phyloP scores from a whole-genome alignment of 257 asterid species.

The Ehretia macrophylla region DNA sequence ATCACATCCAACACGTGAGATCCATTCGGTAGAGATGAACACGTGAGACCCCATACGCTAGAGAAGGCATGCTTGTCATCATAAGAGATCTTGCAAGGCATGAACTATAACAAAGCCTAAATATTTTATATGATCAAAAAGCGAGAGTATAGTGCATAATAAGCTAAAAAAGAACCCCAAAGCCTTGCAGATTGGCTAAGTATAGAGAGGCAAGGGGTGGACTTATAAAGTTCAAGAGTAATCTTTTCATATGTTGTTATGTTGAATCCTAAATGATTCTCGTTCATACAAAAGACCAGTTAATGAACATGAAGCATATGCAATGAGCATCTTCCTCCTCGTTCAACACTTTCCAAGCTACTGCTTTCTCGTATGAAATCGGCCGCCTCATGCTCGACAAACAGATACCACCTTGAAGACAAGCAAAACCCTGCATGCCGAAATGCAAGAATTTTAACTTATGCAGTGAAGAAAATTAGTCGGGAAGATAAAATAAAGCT shows the following conservation, averaged over 20 bases:
- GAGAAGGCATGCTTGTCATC: no score
- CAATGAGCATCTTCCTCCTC: constrained; percentile 85
- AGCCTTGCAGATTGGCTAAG: no score
- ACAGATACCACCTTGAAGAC: constrained; percentile 46
- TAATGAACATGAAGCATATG: constrained; percentile 76
- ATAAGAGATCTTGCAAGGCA: no score
- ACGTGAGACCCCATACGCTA: no score
- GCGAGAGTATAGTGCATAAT: no score
- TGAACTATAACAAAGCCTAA: no score
- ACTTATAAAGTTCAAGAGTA: not conserved
- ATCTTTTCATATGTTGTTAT: constrained; percentile 10
- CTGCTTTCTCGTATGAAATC: constrained; percentile 43
- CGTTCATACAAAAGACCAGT: constrained; percentile 72
- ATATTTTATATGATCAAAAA: no score
- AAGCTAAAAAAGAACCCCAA: no score
- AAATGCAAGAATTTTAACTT: not conserved
- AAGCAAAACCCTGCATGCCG: constrained; percentile 35
- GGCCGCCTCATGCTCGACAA: constrained; percentile 52
- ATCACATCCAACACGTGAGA: no score
- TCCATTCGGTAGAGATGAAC: no score
- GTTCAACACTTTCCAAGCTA: constrained; percentile 61
- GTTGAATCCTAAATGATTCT: constrained; percentile 8
- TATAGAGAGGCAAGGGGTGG: not conserved
- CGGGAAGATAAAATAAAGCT: no score
- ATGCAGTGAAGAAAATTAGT: not conserved